Base-by-base conservation (phyloP, 257 asterid species). In the Petunia axillaris region DNA sequence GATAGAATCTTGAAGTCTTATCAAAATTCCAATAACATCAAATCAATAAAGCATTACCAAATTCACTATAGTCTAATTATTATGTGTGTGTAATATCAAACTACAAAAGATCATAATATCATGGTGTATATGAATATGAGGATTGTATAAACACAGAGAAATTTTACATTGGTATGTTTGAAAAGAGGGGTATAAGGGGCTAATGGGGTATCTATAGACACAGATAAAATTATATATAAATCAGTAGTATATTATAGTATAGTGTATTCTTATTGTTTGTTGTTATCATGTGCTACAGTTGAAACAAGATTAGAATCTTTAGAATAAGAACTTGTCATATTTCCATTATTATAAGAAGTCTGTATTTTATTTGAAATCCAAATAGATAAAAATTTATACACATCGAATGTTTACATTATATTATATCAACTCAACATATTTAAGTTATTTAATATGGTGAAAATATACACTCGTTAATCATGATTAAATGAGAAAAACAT, bases 231-330 rank as follows among this genome's bases (percentile, higher is more conserved):
- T 78, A 14, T 58, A 81, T 82, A 38, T 37, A 63, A 15, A 76
- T 25, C 25, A 25, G 25, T 25, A 25, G 25, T 7, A 58, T 66
- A 65, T 36, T 46, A n/a, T 52, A 36, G 66, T 38, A 80, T 73
- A 80, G 87, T 58, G 60, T 80, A 82, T 81, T 82, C 48, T 77
- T 58, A 76, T 79, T 86, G 85, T 82, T 82, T 82, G 83, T 59
- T 81, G 81, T 75, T 78, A 89, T 88, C 90, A 79, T 86, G 81
- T 79, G 84, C 85, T 82, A 88, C 87, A 89, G 93, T 84, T 78
- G 81, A 63, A 68, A 81, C 14, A 65, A 68, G 25, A 54, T 36
- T 77, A 77, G 79, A 81, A 82, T 75, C 40, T 81, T 73, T 55
- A 76, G 66, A 52, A 76, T 1, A 14, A 54, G 60, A 73, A 37